These are phyloP conservation scores for Mortierella alpina DNA, from an alignment of 192 early-diverging fungal species.

Conservation along the genomic window DNA sequence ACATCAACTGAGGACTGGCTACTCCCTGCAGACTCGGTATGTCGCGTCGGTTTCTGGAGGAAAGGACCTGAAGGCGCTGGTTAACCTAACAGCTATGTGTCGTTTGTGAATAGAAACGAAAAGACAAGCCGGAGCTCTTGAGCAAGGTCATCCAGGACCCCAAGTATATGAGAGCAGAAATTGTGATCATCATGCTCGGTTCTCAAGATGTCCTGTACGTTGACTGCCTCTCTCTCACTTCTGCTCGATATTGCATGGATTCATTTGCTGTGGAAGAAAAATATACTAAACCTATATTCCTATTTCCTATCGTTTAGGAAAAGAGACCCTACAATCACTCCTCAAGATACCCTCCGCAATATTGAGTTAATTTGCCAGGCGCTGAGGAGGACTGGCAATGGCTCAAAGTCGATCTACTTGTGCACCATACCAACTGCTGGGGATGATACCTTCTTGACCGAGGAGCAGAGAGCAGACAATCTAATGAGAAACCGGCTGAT, in stretches of 20 bases:
- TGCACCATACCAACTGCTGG: slow-evolving; percentile 52
- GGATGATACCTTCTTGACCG: slow-evolving; percentile 33
- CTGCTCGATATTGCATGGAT: background rate
- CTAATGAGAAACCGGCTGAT: slow-evolving; percentile 36
- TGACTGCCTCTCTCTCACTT: background rate
- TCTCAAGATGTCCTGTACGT: slow-evolving; percentile 49
- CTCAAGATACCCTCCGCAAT: slow-evolving; percentile 43
- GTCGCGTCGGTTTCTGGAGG: background rate
- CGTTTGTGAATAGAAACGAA: slow-evolving; percentile 35
- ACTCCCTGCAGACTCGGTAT: slow-evolving; percentile 50
- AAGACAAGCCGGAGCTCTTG: slow-evolving; percentile 32
- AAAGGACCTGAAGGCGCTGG: background rate
- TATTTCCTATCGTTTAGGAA: slow-evolving; percentile 1
- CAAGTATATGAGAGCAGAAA: slow-evolving; percentile 47
- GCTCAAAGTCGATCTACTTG: slow-evolving; percentile 43
- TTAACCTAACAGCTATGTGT: background rate
- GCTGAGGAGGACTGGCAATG: slow-evolving; percentile 28
- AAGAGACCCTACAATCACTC: slow-evolving; percentile 25
- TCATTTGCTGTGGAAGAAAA: background rate
- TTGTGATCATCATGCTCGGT: slow-evolving; percentile 51
- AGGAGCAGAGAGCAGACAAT: slow-evolving; percentile 31
- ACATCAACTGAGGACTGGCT: slow-evolving; percentile 52
- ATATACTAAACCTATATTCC: background rate
- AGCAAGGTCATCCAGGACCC: slow-evolving; percentile 31
- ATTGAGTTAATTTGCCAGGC: slow-evolving; percentile 46